Evolutionary conservation across 305 asterid genomes (phyloP).

Genomic region (Fraxinus paxiana): DNA sequence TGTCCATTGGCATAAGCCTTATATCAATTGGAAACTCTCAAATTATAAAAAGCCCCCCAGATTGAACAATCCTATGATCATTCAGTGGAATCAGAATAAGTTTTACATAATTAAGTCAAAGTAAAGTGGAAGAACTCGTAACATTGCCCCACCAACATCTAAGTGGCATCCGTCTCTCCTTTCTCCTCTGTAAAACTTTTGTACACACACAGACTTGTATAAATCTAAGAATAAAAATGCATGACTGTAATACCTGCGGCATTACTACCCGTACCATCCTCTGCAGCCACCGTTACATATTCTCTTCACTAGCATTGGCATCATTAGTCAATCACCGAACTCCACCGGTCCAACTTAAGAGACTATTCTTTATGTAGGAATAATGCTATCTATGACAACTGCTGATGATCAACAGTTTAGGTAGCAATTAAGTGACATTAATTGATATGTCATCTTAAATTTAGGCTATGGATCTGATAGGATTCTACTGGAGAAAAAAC

Average conservation of each 20-base stretch:
- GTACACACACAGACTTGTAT: neutral
- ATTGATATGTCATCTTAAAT: neutral
- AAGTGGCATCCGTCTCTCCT: neutral
- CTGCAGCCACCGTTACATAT: neutral
- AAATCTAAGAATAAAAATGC: neutral
- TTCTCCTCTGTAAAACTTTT: neutral
- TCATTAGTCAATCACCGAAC: neutral
- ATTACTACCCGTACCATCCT: neutral
- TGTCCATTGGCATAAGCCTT: neutral
- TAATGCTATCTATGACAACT: neutral
- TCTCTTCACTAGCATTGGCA: neutral
- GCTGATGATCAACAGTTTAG: neutral
- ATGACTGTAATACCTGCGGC: neutral
- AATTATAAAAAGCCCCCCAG: neutral
- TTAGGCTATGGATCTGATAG: neutral
- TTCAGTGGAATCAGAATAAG: neutral
- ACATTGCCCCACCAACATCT: neutral
- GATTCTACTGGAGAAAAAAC: neutral
- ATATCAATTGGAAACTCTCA: neutral
- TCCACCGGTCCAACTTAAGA: neutral
- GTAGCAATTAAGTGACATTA: neutral
- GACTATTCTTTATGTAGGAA: neutral
- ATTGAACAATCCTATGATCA: neutral
- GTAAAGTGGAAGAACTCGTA: neutral
- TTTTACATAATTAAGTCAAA: neutral